Evolutionary conservation across 768 basidiomycete genomes (phyloP).

Genomic region (Pisolithus tinctorius): DNA sequence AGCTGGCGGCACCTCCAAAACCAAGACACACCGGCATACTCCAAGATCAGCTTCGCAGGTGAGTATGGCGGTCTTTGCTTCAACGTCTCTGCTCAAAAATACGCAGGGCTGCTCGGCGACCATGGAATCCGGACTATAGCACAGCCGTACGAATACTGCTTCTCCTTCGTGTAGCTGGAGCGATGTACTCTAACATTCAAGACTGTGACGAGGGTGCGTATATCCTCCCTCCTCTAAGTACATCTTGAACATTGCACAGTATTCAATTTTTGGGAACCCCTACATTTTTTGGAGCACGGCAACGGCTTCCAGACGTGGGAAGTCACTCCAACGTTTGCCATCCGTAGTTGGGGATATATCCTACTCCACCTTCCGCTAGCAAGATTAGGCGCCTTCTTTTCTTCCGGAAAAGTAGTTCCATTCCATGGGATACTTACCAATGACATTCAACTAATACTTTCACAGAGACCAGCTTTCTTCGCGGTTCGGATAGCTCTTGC

Average conservation of each 20-base stretch:
- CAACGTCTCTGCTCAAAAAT: not conserved
- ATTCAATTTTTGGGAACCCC: conserved; percentile 98
- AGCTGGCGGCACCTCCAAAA: conserved; percentile 21
- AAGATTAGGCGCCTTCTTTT: conserved; percentile 49
- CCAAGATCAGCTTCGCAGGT: conserved; percentile 78
- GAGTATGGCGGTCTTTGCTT: not conserved
- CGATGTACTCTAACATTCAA: conserved; percentile 92
- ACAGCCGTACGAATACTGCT: conserved; percentile 79
- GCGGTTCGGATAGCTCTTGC: conserved; percentile 77
- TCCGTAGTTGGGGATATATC: conserved; percentile 94
- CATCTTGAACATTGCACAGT: conserved; percentile 41
- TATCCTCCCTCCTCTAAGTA: not conserved
- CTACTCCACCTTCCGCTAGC: conserved; percentile 69
- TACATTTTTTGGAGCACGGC: conserved; percentile 84
- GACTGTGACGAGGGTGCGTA: conserved; percentile 93
- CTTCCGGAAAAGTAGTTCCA: conserved; percentile 63
- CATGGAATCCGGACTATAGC: conserved; percentile 83
- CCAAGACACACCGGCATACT: conserved; percentile 61
- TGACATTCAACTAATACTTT: conserved; percentile 6
- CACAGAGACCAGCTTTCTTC: conserved; percentile 84
- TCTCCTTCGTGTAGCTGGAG: conserved; percentile 70
- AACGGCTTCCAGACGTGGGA: conserved; percentile 99
- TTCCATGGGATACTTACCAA: conserved; percentile 8
- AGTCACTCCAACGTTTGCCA: conserved; percentile 81
- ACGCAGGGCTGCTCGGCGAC: conserved; percentile 57